Evolutionary conservation across 768 basidiomycete genomes (phyloP), one percentile per base, ranked within the genome.

Genomic region (Lentinula detonsa): DNA sequence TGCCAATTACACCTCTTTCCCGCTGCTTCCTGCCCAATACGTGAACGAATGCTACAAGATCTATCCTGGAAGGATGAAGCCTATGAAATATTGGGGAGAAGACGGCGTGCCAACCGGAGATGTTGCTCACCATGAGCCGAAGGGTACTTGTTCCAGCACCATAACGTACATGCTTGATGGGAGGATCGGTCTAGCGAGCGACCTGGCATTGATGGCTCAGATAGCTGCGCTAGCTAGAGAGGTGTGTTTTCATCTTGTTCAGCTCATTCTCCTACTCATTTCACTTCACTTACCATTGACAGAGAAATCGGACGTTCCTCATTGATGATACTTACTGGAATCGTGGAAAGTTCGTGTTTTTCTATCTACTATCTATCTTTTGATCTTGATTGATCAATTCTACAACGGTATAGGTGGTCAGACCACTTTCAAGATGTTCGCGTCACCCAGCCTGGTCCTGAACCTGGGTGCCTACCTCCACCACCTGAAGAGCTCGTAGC

Each of bases 131-230:
- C 66, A 73, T 39, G 65, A 71, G 45, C 68, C 64, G 62, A 61
- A 68, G 21, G 63, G 69, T 52, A 60, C 80, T 35, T 90, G 88
- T 71, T 73, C 69, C n/a, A 85, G 79, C 62, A 86, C 85, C 0
- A 82, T 90, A 64, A 90, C 87, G 2, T 90, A 90, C 66, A 79
- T 87, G 81, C 72, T 90, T 52, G 85, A 86, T 65, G 87, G 87
- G 2, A 72, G 78, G 54, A 84, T 85, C 11, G 88, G 87, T 34
- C 72, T 90, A n/a, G 68, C 81, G 21, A 82, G 83, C 42, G 88
- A 90, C 65, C 69, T 90, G 65, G 86, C 84, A 1, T 67, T 88
- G 45, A 78, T 89, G 73, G 85, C 87, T 4, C 87, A 88, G 70
- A 79, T 78, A 45, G 87, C 88, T 5, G 85, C 79, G 2, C 71